A percentile compares a stretch with the other conserved stretches of the same genome.
phyloP scores from a whole-genome alignment of 352 stramenopile species.

The Globisporangium viniferum region DNA sequence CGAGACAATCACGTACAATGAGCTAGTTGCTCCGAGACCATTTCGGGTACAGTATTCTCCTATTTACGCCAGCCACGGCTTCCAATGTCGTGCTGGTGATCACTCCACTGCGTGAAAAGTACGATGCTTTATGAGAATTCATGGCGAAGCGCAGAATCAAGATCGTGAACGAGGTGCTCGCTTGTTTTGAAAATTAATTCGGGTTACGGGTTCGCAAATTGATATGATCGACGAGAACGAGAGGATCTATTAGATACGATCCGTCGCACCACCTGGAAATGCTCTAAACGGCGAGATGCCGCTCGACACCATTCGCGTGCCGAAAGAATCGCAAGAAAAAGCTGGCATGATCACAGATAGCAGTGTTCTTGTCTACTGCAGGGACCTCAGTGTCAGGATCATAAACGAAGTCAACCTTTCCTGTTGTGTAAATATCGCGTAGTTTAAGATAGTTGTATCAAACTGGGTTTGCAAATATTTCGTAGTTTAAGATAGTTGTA shows the following conservation, averaged over 20 bases:
- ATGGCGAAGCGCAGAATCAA: slow-evolving; percentile 78
- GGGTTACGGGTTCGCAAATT: slow-evolving; percentile 42
- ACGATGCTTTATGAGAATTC: slow-evolving; percentile 28
- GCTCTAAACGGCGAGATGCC: slow-evolving; percentile 42
- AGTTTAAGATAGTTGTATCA: no score
- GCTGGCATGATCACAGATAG: slow-evolving; percentile 69
- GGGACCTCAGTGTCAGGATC: slow-evolving; percentile 49
- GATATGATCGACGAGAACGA: slow-evolving; percentile 46
- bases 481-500: no score
- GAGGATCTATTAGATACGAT: slow-evolving; percentile 44
- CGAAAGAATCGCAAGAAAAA: slow-evolving; percentile 32
- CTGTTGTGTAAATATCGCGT: no score
- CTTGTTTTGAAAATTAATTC: slow-evolving; percentile 57
- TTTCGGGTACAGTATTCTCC: slow-evolving; percentile 31
- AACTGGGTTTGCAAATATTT: no score
- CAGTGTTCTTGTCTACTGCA: slow-evolving; percentile 54
- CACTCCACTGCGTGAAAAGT: neutral
- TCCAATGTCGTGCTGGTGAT: neutral
- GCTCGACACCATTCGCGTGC: slow-evolving; percentile 76
- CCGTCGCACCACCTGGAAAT: slow-evolving; percentile 9
- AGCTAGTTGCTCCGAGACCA: no score
- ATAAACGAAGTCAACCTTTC: slow-evolving; percentile 38
- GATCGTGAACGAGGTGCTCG: slow-evolving; percentile 85
- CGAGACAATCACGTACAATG: no score
- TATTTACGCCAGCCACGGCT: neutral